Base-by-base conservation (phyloP, 2,329 filamentous ascomycete genomes). In the Clarireedia homoeocarpa region DNA sequence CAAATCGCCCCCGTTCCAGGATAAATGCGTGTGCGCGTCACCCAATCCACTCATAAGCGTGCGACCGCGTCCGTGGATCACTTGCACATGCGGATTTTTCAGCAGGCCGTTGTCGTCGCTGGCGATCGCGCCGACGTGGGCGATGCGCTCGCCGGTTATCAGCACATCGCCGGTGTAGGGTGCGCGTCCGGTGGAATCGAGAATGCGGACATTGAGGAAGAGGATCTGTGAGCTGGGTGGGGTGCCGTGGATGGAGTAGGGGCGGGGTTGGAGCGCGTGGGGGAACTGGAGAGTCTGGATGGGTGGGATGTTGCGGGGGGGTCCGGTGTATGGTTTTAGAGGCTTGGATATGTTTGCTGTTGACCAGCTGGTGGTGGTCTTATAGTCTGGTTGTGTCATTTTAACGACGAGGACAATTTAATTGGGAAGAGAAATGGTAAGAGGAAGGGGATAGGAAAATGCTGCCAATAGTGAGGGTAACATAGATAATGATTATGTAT, bases 31-130 rank as follows among this genome's bases (percentile, higher is more conserved):
- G 62, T 79, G 76, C 0, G 74, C 72, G 58, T 79, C 76, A 1
- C 75, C 74, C 0, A 78, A 66, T 0, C 76, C 76, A n/a, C 71
- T 71, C 72, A 78, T 78, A 26, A 79, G 60, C 1, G 76, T 78
- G 20, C 75, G 66, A 24, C 61, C 58, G 23, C 55, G 51, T 4
- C 61, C 60, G 34, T 61, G 9, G 17, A 51, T 24, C 12, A 40
- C n/a, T 2, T 15, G 17, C 15, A 42, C 36, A 5, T 40, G 1
- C 6, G 48, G 10, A 10, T 27, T 9, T 6, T 23, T 15, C 12
- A 14, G 17, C n/a, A 27, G n/a, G 5, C 24, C 7, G 5, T 7
- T 17, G 4, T 42, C 39, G 20, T 7, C 9, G 17, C 24, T 12
- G 12, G 48, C 14, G 3, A 40, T 5, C 15, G 10, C 6, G n/a